Conservation (phyloP, 768 basidiomycete genomes). For the Pleurotus sapidus region DNA sequence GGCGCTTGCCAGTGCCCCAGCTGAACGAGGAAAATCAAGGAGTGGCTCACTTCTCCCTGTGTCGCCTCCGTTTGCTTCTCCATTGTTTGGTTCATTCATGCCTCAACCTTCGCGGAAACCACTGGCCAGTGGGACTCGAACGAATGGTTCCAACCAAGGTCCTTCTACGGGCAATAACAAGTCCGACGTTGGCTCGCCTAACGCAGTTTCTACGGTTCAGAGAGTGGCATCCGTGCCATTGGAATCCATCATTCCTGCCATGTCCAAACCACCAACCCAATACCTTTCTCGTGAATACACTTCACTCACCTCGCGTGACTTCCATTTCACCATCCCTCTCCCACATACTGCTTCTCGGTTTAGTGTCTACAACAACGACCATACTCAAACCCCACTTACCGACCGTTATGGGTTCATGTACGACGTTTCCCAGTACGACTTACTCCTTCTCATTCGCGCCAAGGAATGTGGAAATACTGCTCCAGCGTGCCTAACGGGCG, state of each 20-base stretch:
- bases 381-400: conserved; percentile 60
- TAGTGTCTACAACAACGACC: conserved; percentile 46
- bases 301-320: conserved; percentile 69
- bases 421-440: conserved; percentile 78
- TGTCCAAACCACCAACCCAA: conserved; percentile 79
- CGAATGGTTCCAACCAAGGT: conserved; percentile 12
- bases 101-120: conserved; percentile 46
- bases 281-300: conserved; percentile 77
- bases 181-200: conserved; percentile 20
- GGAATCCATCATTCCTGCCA: conserved; percentile 80
- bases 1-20: conserved; percentile 37
- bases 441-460: conserved; percentile 70
- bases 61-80: conserved; percentile 46
- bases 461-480: conserved; percentile 72
- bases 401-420: conserved; percentile 93
- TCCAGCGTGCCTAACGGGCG: conserved; percentile 82
- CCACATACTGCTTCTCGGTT: conserved; percentile 57
- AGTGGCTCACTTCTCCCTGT: conserved; percentile 28
- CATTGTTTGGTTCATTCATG: conserved; percentile 60
- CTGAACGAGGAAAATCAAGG: conserved; percentile 30
- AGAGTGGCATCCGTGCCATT: conserved; percentile 58
- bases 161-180: conserved; percentile 26
- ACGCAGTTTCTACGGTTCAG: conserved; percentile 11
- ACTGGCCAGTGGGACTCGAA: conserved; percentile 18
- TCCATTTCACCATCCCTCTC: conserved; percentile 66